Evolutionary conservation across 78 protist genomes (phyloP).

Genomic region (Dictyostelium intermedium): DNA sequence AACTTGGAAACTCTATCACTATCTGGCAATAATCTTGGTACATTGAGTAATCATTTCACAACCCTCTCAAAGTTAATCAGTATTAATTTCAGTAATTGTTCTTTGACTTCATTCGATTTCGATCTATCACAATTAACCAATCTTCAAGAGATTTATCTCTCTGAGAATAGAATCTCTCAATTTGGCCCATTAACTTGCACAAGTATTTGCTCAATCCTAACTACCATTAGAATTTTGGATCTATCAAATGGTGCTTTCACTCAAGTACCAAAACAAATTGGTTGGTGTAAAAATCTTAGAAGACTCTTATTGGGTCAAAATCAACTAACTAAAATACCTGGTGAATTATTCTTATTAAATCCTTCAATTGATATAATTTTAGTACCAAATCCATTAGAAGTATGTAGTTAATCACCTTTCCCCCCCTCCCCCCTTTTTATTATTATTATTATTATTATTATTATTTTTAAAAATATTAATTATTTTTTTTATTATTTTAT

Average conservation of each 20-base stretch:
- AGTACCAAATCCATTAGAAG: slow-evolving; percentile 57
- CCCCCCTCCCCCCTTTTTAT: too few relatives aligned
- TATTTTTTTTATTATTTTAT: background rate
- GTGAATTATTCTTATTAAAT: slow-evolving; percentile 43
- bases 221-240: slow-evolving; percentile 13
- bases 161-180: slow-evolving; percentile 31
- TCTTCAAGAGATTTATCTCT: slow-evolving; percentile 19
- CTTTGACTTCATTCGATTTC: slow-evolving; percentile 46
- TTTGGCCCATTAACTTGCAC: background rate
- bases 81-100: slow-evolving; percentile 34
- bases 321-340: slow-evolving; percentile 58
- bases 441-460: too few relatives aligned
- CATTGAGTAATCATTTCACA: slow-evolving; percentile 20
- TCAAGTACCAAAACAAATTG: slow-evolving; percentile 59
- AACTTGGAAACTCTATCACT: background rate
- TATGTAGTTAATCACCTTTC: too few relatives aligned
- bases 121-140: slow-evolving; percentile 4
- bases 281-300: slow-evolving; percentile 42
- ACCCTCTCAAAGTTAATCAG: slow-evolving; percentile 1
- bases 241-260: slow-evolving; percentile 41
- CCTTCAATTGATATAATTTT: slow-evolving; percentile 65
- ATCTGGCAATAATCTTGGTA: slow-evolving; percentile 37
- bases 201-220: background rate
- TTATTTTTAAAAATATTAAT: too few relatives aligned
- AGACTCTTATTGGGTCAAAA: slow-evolving; percentile 32